Conservation (phyloP, 164 flowering plant genomes). For the Aristolochia californica region DNA sequence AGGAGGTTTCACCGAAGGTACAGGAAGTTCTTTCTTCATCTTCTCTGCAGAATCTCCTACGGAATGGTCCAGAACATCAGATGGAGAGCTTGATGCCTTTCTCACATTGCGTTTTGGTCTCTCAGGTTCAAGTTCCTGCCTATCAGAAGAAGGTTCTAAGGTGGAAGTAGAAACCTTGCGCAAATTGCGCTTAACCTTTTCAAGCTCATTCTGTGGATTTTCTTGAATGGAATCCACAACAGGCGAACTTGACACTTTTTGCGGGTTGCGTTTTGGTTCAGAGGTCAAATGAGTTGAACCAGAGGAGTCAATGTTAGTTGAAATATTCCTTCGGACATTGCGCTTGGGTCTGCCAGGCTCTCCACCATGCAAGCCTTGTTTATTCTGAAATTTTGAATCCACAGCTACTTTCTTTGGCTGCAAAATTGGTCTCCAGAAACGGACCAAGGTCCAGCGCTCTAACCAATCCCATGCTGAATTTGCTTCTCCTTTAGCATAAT, state of each 20-base stretch:
- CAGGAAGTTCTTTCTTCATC: conserved; percentile 21
- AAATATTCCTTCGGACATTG: conserved; percentile 30
- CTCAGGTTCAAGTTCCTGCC: conserved; percentile 32
- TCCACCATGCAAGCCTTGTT: conserved; percentile 22
- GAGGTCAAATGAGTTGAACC: conserved; percentile 23
- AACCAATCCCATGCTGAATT: conserved; percentile 73
- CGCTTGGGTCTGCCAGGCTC: conserved; percentile 40
- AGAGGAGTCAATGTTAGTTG: conserved; percentile 31
- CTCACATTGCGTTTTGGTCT: conserved; percentile 31
- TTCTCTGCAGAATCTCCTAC: conserved; percentile 20
- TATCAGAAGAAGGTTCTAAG: conserved; percentile 24
- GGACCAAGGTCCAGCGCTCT: conserved; percentile 64
- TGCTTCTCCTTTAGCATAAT: conserved; percentile 44
- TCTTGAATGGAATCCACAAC: conserved; percentile 39
- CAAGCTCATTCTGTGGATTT: conserved; percentile 58
- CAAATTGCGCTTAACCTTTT: conserved; percentile 58
- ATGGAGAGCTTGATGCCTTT: conserved; percentile 16
- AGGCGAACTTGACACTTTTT: conserved; percentile 35
- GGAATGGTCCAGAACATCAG: conserved; percentile 15
- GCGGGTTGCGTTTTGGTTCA: conserved; percentile 45
- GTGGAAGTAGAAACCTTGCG: conserved; percentile 49
- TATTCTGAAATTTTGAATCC: conserved; percentile 30
- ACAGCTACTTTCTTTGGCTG: conserved; percentile 22
- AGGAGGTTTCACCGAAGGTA: conserved; percentile 1
- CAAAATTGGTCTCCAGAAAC: conserved; percentile 44